Evolutionary conservation across 352 stramenopile species (phyloP).

Genomic region (Phytophthora tentaculata): DNA sequence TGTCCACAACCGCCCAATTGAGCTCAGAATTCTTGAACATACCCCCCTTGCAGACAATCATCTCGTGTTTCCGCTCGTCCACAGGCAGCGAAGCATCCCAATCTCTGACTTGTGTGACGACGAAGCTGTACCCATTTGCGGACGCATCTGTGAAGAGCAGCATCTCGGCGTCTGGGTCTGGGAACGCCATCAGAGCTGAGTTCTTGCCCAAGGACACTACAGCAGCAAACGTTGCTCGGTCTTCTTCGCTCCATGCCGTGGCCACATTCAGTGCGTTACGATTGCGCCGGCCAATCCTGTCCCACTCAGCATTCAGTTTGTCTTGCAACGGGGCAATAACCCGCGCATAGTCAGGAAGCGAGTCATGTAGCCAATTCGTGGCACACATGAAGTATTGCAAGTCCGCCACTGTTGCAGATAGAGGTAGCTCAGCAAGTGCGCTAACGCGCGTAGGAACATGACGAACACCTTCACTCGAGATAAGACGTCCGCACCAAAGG

Average conservation of each 20-base stretch:
- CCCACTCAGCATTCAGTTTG: neutral
- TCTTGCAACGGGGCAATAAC: neutral
- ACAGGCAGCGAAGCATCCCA: neutral
- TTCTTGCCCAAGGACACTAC: neutral
- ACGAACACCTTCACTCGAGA: slow-evolving; percentile 6
- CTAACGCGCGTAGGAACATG: slow-evolving; percentile 15
- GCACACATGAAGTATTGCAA: neutral
- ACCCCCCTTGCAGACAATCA: neutral
- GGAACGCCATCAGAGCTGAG: neutral
- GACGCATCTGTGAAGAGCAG: neutral
- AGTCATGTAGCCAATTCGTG: neutral
- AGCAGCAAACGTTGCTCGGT: too few relatives aligned
- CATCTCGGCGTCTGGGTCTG: neutral
- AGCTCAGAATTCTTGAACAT: neutral
- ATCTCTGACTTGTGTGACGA: neutral
- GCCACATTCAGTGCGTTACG: neutral
- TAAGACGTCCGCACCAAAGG: slow-evolving; percentile 31
- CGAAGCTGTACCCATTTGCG: neutral
- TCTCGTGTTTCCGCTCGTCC: neutral
- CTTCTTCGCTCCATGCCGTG: neutral
- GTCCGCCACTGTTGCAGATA: neutral
- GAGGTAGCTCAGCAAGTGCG: neutral
- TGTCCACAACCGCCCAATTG: neutral
- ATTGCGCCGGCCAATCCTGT: neutral
- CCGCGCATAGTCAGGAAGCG: neutral